Conservation (phyloP, 2,329 filamentous ascomycete genomes). For the Arachnomyces sp. region DNA sequence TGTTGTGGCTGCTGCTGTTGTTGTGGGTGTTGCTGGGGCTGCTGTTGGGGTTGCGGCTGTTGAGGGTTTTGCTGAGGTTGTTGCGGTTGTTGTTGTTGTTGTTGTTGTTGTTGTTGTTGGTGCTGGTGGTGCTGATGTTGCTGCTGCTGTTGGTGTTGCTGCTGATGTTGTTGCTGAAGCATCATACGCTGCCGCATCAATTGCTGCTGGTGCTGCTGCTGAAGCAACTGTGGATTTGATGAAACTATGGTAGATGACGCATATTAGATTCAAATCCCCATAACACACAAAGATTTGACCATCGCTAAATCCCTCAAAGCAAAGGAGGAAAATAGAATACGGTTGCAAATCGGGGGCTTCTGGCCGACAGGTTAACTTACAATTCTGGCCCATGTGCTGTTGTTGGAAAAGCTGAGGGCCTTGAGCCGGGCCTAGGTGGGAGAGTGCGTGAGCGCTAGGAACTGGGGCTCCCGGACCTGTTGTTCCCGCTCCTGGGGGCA, state of each 20-base stretch:
- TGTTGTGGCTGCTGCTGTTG: conserved; percentile 21
- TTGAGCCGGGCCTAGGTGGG: conserved; percentile 50
- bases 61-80: conserved; percentile 20
- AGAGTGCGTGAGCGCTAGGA: conserved; percentile 53
- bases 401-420: conserved; percentile 47
- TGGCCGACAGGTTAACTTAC: conserved; percentile 28
- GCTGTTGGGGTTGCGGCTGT: conserved; percentile 24
- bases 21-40: conserved; percentile 24
- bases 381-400: conserved; percentile 35
- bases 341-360: background rate
- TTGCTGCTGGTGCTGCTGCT: conserved; percentile 16
- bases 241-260: conserved; percentile 21
- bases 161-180: conserved; percentile 21
- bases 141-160: conserved; percentile 24
- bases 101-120: conserved; percentile 27
- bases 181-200: too few relatives aligned
- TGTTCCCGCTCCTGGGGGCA: conserved; percentile 52
- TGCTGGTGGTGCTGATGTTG: conserved; percentile 26
- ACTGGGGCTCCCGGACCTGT: conserved; percentile 42
- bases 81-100: conserved; percentile 34
- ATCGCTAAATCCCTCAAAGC: background rate
- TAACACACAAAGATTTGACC: too few relatives aligned
- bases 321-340: conserved; percentile 2
- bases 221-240: conserved; percentile 38
- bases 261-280: conserved; percentile 5